These are phyloP conservation scores for Acarospora socialis DNA, from an alignment of 2,329 filamentous ascomycete genomes.

Conservation along the genomic window DNA sequence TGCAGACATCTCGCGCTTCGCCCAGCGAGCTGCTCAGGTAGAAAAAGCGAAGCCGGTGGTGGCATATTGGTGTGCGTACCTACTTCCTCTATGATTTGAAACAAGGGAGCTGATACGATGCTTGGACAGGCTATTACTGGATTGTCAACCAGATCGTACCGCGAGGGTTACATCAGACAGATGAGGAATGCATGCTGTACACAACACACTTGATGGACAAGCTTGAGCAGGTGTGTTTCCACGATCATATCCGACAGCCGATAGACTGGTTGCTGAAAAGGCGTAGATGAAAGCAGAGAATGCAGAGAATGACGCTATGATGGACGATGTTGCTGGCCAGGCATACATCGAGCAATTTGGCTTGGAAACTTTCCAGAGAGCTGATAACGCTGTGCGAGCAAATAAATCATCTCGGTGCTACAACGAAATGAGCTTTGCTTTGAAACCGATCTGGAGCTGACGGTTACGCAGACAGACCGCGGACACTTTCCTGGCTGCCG, in stretches of 20 bases:
- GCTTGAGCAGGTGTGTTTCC: conserved; percentile 53
- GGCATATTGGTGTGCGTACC: conserved; percentile 78
- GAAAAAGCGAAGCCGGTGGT: conserved; percentile 74
- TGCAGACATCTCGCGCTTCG: conserved; percentile 72
- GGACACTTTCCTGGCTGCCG: conserved; percentile 83
- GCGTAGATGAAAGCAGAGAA: conserved; percentile 55
- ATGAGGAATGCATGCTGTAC: conserved; percentile 65
- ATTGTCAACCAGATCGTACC: conserved; percentile 83
- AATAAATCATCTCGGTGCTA: conserved; percentile 67
- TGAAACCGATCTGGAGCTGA: no score
- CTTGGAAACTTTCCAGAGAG: conserved; percentile 71
- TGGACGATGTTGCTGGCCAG: conserved; percentile 72
- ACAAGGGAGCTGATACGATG: conserved; percentile 15
- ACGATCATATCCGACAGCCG: not conserved
- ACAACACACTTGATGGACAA: conserved; percentile 81
- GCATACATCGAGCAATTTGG: conserved; percentile 93
- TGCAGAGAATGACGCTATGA: conserved; percentile 64
- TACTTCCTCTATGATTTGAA: conserved; percentile 6
- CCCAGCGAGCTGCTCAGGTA: conserved; percentile 70
- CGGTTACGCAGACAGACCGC: conserved; percentile 59
- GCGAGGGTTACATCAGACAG: conserved; percentile 61
- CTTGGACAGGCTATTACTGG: conserved; percentile 62
- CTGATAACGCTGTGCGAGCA: conserved; percentile 65
- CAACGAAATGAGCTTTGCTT: no score
- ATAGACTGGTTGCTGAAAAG: conserved; percentile 1